These are phyloP conservation scores for Sordariomycetes sp. DNA, from an alignment of 2,329 filamentous ascomycete genomes.

Conservation along the genomic window DNA sequence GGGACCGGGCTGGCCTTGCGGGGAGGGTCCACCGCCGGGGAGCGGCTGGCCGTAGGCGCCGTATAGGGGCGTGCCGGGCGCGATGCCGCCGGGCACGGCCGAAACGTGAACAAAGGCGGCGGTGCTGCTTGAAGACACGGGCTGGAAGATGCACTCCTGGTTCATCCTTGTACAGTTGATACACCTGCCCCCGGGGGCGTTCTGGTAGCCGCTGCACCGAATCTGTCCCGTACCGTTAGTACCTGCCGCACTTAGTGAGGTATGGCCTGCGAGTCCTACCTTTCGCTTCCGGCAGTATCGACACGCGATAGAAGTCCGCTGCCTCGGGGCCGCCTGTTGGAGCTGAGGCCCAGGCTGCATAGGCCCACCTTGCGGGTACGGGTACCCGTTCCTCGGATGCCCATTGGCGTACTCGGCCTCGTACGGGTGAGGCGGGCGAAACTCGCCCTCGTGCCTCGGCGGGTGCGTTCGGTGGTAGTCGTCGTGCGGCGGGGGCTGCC, in stretches of 20 bases:
- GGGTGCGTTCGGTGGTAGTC: constrained; percentile 19
- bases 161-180: constrained; percentile 49
- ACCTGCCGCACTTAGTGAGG: neutral
- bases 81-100: constrained; percentile 42
- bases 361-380: constrained; percentile 1
- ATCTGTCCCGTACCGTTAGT: constrained; percentile 25
- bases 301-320: constrained; percentile 46
- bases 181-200: constrained; percentile 44
- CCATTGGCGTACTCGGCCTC: constrained; percentile 22
- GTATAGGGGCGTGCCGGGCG: constrained; percentile 41
- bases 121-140: constrained; percentile 40
- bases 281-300: constrained; percentile 49
- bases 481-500: constrained; percentile 17
- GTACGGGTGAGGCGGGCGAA: constrained; percentile 14
- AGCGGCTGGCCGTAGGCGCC: constrained; percentile 45
- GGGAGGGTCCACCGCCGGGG: constrained; percentile 3
- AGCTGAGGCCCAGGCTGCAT: neutral
- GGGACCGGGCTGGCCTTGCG: constrained; percentile 7
- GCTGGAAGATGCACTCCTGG: constrained; percentile 48
- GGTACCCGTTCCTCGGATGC: constrained; percentile 17
- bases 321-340: constrained; percentile 38
- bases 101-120: constrained; percentile 47
- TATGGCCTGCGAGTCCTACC: constrained; percentile 20
- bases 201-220: constrained; percentile 47
- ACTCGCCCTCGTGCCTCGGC: constrained; percentile 13